A percentile compares a stretch with the other conserved stretches of the same genome.
Conservation (phyloP, 352 stramenopile species). For the Phytophthora pistaciae region DNA sequence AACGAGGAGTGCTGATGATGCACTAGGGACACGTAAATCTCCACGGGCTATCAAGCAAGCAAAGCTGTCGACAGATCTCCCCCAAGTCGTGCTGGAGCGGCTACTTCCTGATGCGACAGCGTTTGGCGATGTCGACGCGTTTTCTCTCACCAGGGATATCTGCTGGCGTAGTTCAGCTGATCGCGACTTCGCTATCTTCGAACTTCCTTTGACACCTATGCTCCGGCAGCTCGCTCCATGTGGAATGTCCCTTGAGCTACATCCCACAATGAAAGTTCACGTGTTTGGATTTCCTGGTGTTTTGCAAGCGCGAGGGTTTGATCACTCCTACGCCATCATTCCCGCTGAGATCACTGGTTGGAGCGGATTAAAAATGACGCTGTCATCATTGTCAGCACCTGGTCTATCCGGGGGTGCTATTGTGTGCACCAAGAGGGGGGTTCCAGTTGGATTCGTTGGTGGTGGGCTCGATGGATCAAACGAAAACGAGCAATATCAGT, state of each 20-base stretch:
- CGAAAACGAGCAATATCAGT: slow-evolving; percentile 46
- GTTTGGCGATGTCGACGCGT: slow-evolving; percentile 29
- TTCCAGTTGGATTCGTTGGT: slow-evolving; percentile 36
- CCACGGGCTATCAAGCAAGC: slow-evolving; percentile 7
- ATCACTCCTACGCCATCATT: slow-evolving; percentile 39
- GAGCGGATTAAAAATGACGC: slow-evolving; percentile 34
- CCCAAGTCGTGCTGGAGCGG: slow-evolving; percentile 21
- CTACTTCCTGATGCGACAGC: slow-evolving; percentile 14
- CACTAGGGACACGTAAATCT: slow-evolving; percentile 1
- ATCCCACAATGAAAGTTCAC: slow-evolving; percentile 20
- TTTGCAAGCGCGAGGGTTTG: slow-evolving; percentile 21
- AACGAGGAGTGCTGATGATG: slow-evolving; percentile 13
- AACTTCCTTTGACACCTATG: slow-evolving; percentile 32
- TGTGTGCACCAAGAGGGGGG: slow-evolving; percentile 42
- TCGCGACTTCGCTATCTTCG: slow-evolving; percentile 46
- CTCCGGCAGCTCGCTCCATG: slow-evolving; percentile 26
- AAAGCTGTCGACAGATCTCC: slow-evolving; percentile 5
- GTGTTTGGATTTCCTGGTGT: slow-evolving; percentile 40
- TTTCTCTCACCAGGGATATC: slow-evolving; percentile 31
- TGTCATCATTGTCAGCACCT: slow-evolving; percentile 23
- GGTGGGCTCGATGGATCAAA: no score
- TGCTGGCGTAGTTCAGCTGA: slow-evolving; percentile 42
- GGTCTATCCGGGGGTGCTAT: slow-evolving; percentile 34
- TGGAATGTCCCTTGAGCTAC: slow-evolving; percentile 17
- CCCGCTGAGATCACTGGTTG: slow-evolving; percentile 39